These are phyloP conservation scores for Plantago coronopus DNA, from an alignment of 305 asterid species.

Conservation along the genomic window DNA sequence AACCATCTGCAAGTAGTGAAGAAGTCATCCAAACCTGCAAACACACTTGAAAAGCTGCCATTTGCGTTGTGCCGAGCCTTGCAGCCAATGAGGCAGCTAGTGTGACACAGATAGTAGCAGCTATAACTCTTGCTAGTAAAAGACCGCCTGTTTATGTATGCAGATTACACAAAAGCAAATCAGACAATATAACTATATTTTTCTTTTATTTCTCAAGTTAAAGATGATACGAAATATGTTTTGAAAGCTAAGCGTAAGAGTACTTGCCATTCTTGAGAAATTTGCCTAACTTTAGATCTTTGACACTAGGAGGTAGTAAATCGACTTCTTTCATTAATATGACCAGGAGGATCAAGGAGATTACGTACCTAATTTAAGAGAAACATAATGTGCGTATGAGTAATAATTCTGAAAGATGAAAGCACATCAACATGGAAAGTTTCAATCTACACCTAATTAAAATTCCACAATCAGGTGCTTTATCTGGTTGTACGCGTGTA, in stretches of 20 bases:
- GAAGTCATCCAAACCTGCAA: conserved; percentile 90
- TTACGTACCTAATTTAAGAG: conserved; percentile 72
- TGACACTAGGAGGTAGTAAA: conserved; percentile 64
- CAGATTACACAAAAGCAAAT: not conserved
- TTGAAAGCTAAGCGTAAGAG: not conserved
- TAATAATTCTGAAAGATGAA: not conserved
- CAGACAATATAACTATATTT: no score
- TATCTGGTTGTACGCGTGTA: no score
- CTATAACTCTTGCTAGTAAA: conserved; percentile 69
- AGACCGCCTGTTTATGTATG: conserved; percentile 43
- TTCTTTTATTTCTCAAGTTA: no score
- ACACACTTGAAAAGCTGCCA: conserved; percentile 96
- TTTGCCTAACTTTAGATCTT: conserved; percentile 60
- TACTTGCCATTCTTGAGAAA: conserved; percentile 78
- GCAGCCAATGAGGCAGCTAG: conserved; percentile 87
- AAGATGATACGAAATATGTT: not conserved
- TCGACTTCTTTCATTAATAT: conserved; percentile 62
- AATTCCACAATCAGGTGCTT: no score
- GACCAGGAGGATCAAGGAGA: conserved; percentile 55
- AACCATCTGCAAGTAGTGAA: conserved; percentile 90
- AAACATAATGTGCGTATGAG: not conserved
- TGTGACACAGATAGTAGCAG: conserved; percentile 85
- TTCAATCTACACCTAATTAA: no score
- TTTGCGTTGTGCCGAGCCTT: conserved; percentile 67
- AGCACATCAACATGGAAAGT: not conserved